Evolutionary conservation across 805 yeast species (phyloP).

Genomic region (Barnettozyma pratensis): DNA sequence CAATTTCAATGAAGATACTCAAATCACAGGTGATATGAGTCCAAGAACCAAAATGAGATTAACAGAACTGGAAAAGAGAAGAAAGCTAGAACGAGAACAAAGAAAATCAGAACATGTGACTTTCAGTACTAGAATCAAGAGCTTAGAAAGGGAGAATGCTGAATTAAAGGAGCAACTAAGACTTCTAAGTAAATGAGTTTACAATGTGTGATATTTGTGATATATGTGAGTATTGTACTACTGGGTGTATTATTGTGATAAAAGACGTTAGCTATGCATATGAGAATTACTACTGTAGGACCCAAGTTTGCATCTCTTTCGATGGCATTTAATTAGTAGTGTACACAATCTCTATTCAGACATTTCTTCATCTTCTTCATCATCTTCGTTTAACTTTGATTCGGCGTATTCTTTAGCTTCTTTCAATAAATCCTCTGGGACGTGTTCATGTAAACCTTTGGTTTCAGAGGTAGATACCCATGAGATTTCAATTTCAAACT

Average conservation of each 20-base stretch:
- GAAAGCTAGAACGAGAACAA: slow-evolving; percentile 70
- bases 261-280: neutral
- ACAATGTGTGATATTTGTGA: neutral
- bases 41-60: slow-evolving; percentile 46
- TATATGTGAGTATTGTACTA: neutral
- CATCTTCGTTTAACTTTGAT: slow-evolving; percentile 76
- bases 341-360: slow-evolving; percentile 16
- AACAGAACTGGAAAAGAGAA: slow-evolving; percentile 56
- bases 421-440: slow-evolving; percentile 71
- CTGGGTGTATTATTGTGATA: neutral
- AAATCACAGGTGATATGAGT: slow-evolving; percentile 8
- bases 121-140: slow-evolving; percentile 44
- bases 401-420: slow-evolving; percentile 85
- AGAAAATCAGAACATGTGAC: slow-evolving; percentile 56
- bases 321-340: neutral
- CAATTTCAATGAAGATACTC: slow-evolving; percentile 3
- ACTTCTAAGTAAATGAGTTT: neutral
- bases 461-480: slow-evolving; percentile 83
- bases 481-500: slow-evolving; percentile 88
- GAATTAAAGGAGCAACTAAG: slow-evolving; percentile 29
- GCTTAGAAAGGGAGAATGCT: slow-evolving; percentile 51
- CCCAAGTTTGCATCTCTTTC: neutral
- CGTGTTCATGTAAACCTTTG: slow-evolving; percentile 69
- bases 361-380: slow-evolving; percentile 49
- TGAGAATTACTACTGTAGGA: too few species aligned